phyloP scores from a whole-genome alignment of 441 rosid species.

The Erodium moschatum region DNA sequence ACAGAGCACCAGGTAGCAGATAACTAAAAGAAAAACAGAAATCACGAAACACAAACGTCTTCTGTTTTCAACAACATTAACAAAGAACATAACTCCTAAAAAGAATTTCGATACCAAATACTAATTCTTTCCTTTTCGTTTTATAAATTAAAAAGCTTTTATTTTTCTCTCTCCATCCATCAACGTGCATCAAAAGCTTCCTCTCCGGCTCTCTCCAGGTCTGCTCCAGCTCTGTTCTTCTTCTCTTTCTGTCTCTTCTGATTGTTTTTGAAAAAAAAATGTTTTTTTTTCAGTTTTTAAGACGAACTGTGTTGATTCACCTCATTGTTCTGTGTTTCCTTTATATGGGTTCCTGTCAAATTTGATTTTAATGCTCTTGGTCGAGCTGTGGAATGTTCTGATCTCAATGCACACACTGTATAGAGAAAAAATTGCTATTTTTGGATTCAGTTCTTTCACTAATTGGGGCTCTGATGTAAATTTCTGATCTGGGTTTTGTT shows the following conservation, averaged over 20 bases:
- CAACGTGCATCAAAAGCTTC: constrained; percentile 5
- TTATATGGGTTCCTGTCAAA: background rate
- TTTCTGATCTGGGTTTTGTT: constrained; percentile 9
- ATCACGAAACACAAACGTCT: background rate
- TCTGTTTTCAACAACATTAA: background rate
- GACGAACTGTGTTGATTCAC: background rate
- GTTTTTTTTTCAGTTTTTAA: background rate
- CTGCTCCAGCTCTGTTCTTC: background rate
- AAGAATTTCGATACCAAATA: background rate
- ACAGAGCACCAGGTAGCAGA: background rate
- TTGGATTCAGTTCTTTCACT: background rate
- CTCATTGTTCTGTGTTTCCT: background rate
- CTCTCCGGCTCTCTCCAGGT: constrained; percentile 4
- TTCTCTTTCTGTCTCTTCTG: background rate
- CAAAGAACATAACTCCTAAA: background rate
- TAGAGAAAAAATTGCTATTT: background rate
- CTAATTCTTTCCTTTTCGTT: background rate
- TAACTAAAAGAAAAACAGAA: background rate
- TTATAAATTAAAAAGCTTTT: background rate
- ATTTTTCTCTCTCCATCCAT: background rate
- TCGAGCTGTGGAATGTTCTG: background rate
- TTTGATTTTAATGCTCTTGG: background rate
- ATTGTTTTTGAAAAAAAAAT: background rate
- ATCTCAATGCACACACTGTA: background rate
- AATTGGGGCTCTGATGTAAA: background rate